Evolutionary conservation across 208 protist genomes (phyloP).

Genomic region (Blastocrithidia nonstop): DNA sequence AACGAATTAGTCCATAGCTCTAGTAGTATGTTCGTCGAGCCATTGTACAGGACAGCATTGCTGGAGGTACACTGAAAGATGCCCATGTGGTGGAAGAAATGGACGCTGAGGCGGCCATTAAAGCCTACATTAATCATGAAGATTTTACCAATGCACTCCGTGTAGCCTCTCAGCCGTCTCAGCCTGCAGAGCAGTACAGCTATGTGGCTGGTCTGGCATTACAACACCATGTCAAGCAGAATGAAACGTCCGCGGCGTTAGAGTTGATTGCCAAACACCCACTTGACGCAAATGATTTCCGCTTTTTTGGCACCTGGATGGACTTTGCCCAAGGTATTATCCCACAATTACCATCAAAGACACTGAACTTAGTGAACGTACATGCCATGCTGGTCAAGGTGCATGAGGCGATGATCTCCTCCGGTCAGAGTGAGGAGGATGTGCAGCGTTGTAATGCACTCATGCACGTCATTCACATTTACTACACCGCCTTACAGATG

Average conservation of each 20-base stretch:
- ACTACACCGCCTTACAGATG: conserved; percentile 56
- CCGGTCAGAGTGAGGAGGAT: conserved; percentile 72
- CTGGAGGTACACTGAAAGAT: conserved; percentile 51
- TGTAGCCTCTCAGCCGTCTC: conserved; percentile 32
- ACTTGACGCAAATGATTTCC: conserved; percentile 75
- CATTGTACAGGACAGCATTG: conserved; percentile 82
- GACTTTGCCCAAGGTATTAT: conserved; percentile 41
- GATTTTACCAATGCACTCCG: conserved; percentile 73
- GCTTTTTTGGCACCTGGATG: conserved; percentile 78
- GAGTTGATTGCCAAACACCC: conserved; percentile 38
- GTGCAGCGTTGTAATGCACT: conserved; percentile 50
- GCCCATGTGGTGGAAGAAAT: conserved; percentile 79
- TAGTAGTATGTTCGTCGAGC: conserved; percentile 80
- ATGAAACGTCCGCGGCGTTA: conserved; percentile 31
- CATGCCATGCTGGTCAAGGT: conserved; percentile 52
- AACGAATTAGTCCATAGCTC: conserved; percentile 72
- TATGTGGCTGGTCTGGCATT: conserved; percentile 64
- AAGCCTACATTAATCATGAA: conserved; percentile 71
- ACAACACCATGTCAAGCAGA: conserved; percentile 52
- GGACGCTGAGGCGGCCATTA: conserved; percentile 76
- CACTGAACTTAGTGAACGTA: conserved; percentile 5
- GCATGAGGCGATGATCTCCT: conserved; percentile 47
- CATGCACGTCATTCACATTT: conserved; percentile 65
- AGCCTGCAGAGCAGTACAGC: conserved; percentile 35
- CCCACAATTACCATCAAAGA: conserved; percentile 12